Conservation (phyloP, 805 yeast species). For the Yarrowia osloensis region DNA sequence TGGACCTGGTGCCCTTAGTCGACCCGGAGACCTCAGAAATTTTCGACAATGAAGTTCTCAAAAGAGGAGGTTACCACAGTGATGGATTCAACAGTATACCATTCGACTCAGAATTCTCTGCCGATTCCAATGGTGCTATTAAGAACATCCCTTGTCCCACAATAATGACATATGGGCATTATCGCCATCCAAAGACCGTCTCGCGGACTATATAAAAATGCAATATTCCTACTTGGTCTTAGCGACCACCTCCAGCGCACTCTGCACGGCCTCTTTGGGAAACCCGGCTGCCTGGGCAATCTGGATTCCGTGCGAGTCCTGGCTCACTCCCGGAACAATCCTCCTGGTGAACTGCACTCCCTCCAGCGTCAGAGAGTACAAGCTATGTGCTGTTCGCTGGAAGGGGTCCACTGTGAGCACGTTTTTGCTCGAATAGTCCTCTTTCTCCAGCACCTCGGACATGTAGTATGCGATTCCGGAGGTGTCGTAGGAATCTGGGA, state of each 20-base stretch:
- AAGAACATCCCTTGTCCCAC: too few relatives aligned
- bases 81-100: too few relatives aligned
- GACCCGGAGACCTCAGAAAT: too few relatives aligned
- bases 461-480: slow-evolving; percentile 38
- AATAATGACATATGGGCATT: too few relatives aligned
- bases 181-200: too few relatives aligned
- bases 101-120: too few relatives aligned
- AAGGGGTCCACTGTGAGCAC: slow-evolving; percentile 25
- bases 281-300: slow-evolving; percentile 81
- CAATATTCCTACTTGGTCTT: not conserved
- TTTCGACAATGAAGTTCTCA: too few relatives aligned
- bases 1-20: too few relatives aligned
- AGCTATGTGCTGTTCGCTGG: slow-evolving; percentile 31
- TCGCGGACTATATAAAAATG: too few relatives aligned
- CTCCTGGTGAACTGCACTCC: slow-evolving; percentile 51
- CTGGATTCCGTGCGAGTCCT: slow-evolving; percentile 71
- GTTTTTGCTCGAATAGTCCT: slow-evolving; percentile 14
- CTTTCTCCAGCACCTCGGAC: slow-evolving; percentile 35
- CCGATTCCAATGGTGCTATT: too few relatives aligned
- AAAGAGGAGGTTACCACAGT: too few relatives aligned
- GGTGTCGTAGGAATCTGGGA: slow-evolving; percentile 40
- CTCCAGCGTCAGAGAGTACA: not conserved
- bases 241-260: slow-evolving; percentile 50
- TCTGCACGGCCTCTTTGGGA: slow-evolving; percentile 57
- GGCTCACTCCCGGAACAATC: slow-evolving; percentile 66